These are phyloP conservation scores for Hura crepitans DNA, from an alignment of 441 rosid species.

Conservation along the genomic window DNA sequence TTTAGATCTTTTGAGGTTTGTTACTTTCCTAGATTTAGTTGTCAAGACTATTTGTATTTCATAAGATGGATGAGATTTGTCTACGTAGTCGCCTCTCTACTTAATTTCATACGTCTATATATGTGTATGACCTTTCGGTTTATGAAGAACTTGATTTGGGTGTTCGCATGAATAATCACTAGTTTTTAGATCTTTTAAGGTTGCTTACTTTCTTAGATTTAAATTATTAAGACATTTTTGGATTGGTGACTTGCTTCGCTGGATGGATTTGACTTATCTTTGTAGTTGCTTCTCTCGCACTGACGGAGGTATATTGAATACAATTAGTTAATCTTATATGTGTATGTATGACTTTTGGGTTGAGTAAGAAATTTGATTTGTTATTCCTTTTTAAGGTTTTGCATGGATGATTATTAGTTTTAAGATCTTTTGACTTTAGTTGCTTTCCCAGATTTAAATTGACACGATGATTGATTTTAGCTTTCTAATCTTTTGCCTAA, in stretches of 20 bases:
- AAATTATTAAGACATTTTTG: background rate
- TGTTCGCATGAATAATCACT: background rate
- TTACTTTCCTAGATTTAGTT: background rate
- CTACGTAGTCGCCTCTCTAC: no score
- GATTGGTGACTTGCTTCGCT: slow-evolving; percentile 27
- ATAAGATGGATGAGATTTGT: background rate
- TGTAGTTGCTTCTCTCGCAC: slow-evolving; percentile 59
- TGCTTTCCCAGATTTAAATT: no score
- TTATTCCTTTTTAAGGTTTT: background rate
- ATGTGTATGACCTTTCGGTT: background rate
- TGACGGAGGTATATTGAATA: slow-evolving; percentile 58
- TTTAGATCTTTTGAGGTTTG: background rate
- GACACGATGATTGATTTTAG: background rate
- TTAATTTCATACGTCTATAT: no score
- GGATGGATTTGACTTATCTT: slow-evolving; percentile 91
- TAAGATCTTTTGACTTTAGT: background rate
- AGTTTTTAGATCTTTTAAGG: background rate
- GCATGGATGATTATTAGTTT: background rate
- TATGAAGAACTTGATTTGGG: no score
- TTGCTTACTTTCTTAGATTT: background rate
- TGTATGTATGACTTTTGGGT: background rate
- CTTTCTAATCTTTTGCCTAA: background rate
- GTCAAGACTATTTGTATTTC: slow-evolving; percentile 14
- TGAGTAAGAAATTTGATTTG: background rate
- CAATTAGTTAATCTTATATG: no score